Evolutionary conservation across 805 yeast genomes (phyloP), one percentile per base, ranked within the genome.

Genomic region (Saturnispora gosingensis): DNA sequence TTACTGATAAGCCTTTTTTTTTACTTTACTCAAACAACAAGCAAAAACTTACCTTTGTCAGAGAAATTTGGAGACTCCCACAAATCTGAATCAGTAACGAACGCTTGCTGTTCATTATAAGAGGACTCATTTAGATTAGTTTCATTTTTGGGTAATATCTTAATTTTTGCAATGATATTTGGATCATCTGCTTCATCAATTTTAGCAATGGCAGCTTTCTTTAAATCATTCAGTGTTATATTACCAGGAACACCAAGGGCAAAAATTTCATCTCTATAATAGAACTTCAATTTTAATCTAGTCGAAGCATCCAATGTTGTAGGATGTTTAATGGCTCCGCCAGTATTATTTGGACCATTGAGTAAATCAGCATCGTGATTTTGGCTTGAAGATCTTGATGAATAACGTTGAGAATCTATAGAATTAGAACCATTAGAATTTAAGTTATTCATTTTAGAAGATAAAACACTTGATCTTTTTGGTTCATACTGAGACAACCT

Each of bases 191-290:
- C 53, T 49, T 67, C 70, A 50, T 67, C 69, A 15, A 67, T 57
- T 42, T 68, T 58, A 2, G 69, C 64, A 28, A 61, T 51, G 7
- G 67, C 60, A 20, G 56, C 22, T 22, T 54, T 54, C 50, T 63
- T 66, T 45, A 69, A 51, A 1, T 62, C 63, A 2, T 44, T 32
- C 13, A 68, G 49, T 2, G 58, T 51, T 11, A 61, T 56, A 38
- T 58, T 58, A 3, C 59, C 59, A 3, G 61, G 54, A n/a, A 68
- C 65, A 10, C 60, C 60, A 25, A 86, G 72, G 1, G 88, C 93
- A 70, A 85, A 86, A 15, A 86, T 86, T 62, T 86, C 95, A 60
- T 85, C 93, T 53, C 81, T 82, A 61, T 80, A 85, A 63, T 82
- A 86, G 60, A 86, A 84, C 64, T 86, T 86, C 48, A 85, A 77